Conservation (phyloP, 495 filamentous ascomycete species). For the Xanthoparmelia taractica region DNA sequence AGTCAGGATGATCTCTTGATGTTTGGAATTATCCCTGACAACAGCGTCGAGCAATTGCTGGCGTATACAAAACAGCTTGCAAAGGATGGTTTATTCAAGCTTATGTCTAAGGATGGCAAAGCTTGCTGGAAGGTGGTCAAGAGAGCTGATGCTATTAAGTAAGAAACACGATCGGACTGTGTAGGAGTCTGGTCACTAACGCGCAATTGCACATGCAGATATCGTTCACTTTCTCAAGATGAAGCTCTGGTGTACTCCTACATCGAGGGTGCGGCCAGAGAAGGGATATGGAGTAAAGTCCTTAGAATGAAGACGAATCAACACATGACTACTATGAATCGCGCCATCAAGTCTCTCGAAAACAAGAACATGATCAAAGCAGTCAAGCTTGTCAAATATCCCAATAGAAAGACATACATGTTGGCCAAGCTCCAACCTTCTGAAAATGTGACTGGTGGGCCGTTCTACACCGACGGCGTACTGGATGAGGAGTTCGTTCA, state of each 20-base stretch:
- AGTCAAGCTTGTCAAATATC: conserved; percentile 52
- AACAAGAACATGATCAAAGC: conserved; percentile 80
- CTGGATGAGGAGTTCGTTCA: conserved; percentile 83
- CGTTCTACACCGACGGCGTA: conserved; percentile 84
- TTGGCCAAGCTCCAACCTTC: conserved; percentile 60
- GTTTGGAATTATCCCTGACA: conserved; percentile 53
- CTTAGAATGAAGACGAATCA: conserved; percentile 68
- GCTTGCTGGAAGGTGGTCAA: conserved; percentile 61
- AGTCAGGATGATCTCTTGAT: conserved; percentile 58
- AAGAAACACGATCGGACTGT: conserved; percentile 24
- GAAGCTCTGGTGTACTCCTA: conserved; percentile 75
- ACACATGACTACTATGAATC: conserved; percentile 67
- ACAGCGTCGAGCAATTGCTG: conserved; percentile 50
- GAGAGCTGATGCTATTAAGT: conserved; percentile 66
- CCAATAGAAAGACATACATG: conserved; percentile 60
- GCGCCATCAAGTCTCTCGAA: conserved; percentile 69
- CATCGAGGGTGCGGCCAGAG: conserved; percentile 70
- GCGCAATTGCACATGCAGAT: conserved; percentile 38
- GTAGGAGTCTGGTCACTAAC: conserved; percentile 11
- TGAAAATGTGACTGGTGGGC: conserved; percentile 83
- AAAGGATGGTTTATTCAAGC: conserved; percentile 60
- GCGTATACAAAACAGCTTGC: conserved; percentile 54
- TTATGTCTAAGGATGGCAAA: conserved; percentile 45
- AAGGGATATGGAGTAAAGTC: conserved; percentile 81
- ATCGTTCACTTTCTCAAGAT: conserved; percentile 56